A percentile compares a stretch with the other conserved stretches of the same genome.
phyloP scores from a whole-genome alignment of 306 rosid genomes.

The Medicago lupulina region DNA sequence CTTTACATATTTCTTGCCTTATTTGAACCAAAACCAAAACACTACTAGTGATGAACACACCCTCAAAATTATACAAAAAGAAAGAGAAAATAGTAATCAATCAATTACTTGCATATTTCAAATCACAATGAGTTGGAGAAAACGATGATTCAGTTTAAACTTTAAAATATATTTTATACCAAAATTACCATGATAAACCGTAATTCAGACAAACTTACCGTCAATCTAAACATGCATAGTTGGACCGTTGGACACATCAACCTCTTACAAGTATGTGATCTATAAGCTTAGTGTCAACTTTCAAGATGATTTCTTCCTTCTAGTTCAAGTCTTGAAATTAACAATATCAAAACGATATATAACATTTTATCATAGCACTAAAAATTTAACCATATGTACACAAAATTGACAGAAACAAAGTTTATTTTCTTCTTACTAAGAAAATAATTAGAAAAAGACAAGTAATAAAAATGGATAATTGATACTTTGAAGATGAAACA shows the following conservation, averaged over 20 bases:
- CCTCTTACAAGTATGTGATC: neutral
- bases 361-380: neutral
- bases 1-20: constrained; percentile 36
- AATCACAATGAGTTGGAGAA: neutral
- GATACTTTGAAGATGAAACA: neutral
- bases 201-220: neutral
- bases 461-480: constrained; percentile 31
- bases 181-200: neutral
- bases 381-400: constrained; percentile 12
- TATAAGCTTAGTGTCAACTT: neutral
- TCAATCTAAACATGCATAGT: neutral
- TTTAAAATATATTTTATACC: neutral
- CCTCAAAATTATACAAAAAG: neutral
- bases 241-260: neutral
- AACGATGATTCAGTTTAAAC: neutral
- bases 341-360: neutral
- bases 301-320: neutral
- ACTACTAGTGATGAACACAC: neutral
- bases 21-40: neutral
- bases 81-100: neutral
- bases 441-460: constrained; percentile 2
- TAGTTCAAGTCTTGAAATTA: neutral
- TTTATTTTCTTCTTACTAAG: neutral
- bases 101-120: neutral
- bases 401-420: constrained; percentile 19